Evolutionary conservation across 306 rosid genomes (phyloP).

Genomic region (Lathyrus sativus): DNA sequence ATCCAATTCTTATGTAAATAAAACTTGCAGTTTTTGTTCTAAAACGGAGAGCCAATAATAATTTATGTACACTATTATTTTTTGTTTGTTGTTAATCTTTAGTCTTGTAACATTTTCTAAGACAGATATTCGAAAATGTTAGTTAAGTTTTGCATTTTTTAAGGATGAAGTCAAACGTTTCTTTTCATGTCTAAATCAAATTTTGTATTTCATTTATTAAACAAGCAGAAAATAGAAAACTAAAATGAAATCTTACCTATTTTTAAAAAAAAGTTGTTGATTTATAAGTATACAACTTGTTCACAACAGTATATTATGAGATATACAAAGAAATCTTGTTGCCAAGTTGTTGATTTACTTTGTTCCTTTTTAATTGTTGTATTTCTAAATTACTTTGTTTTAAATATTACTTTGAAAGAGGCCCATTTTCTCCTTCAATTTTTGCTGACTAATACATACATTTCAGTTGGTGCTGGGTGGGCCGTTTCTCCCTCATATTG

Average conservation of each 20-base stretch:
- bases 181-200: conserved; percentile 1
- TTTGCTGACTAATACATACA: conserved; percentile 29
- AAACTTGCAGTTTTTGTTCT: not conserved
- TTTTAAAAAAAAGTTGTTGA: too few species aligned
- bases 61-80: not conserved
- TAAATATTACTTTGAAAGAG: not conserved
- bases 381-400: not conserved
- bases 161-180: not conserved
- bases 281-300: too few species aligned
- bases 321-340: too few species aligned
- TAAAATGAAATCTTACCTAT: not conserved
- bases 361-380: not conserved
- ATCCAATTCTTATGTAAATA: conserved; percentile 14
- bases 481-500: conserved; percentile 79
- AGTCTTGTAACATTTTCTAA: not conserved
- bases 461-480: conserved; percentile 86
- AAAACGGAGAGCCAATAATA: not conserved
- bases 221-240: conserved; percentile 7
- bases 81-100: conserved; percentile 4
- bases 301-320: too few species aligned
- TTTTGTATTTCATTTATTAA: conserved; percentile 20
- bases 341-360: too few species aligned
- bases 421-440: conserved; percentile 14
- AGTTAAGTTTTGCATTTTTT: not conserved
- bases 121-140: not conserved